These are phyloP conservation scores for Volvox africanus DNA, from an alignment of 139 green algal genomes.

Conservation along the genomic window DNA sequence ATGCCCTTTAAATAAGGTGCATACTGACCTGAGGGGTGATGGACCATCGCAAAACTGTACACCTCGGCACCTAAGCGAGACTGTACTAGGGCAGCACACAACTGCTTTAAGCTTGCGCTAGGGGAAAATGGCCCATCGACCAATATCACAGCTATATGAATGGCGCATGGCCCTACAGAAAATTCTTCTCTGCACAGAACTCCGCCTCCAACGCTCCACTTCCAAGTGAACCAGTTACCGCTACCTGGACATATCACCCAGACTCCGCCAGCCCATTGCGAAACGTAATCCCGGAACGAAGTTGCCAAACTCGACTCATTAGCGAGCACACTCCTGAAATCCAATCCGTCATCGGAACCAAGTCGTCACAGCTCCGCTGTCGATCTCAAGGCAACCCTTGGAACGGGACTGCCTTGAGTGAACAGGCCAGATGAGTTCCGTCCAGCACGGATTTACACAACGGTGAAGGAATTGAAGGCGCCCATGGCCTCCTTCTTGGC, in stretches of 20 bases:
- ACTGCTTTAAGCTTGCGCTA: not conserved
- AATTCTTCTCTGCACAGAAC: not conserved
- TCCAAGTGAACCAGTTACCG: not conserved
- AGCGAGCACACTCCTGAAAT: too few species aligned
- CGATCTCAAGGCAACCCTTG: too few species aligned
- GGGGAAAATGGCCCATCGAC: conserved; percentile 3
- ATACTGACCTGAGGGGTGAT: not conserved
- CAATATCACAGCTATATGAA: not conserved
- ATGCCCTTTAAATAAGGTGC: not conserved
- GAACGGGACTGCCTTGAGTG: too few species aligned
- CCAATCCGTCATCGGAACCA: too few species aligned
- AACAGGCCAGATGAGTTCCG: too few species aligned
- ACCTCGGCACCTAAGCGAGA: not conserved
- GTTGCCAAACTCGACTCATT: too few species aligned
- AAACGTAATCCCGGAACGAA: too few species aligned
- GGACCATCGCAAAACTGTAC: conserved; percentile 27
- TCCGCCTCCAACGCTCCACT: not conserved
- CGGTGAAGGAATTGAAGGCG: conserved; percentile 84
- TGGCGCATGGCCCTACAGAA: not conserved
- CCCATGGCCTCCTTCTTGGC: conserved; percentile 78
- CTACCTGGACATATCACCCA: too few species aligned
- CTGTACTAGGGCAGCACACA: too few species aligned
- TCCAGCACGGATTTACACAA: conserved; percentile 70
- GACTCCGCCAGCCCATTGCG: too few species aligned
- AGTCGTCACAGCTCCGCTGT: too few species aligned